These are phyloP conservation scores for Nicotiana tabacum DNA, from an alignment of 257 asterid genomes.

Conservation along the genomic window DNA sequence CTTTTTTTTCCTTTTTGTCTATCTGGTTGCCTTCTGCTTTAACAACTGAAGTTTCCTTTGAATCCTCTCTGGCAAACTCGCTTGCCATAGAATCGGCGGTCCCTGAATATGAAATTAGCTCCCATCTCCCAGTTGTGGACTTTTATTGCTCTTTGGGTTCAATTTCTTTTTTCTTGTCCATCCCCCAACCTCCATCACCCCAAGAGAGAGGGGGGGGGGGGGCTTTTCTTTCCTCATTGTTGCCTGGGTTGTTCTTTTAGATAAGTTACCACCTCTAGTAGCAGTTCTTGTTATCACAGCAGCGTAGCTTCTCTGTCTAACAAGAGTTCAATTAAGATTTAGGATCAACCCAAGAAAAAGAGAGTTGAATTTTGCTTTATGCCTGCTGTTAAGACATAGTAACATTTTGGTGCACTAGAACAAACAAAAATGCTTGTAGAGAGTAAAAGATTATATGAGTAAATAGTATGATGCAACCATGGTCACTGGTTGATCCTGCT, in stretches of 20 bases:
- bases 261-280: neutral
- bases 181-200: neutral
- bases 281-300: neutral
- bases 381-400: neutral
- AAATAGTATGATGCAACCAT: neutral
- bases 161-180: neutral
- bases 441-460: neutral
- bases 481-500: neutral
- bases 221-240: neutral
- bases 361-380: neutral
- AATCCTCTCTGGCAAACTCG: neutral
- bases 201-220: neutral
- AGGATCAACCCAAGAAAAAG: neutral
- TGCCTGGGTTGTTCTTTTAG: neutral
- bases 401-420: neutral
- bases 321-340: neutral
- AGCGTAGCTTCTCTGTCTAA: neutral
- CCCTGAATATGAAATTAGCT: neutral
- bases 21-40: neutral
- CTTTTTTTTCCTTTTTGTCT: neutral
- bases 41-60: neutral
- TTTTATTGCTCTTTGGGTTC: neutral
- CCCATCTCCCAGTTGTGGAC: neutral
- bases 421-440: neutral
- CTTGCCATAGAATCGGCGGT: neutral